phyloP scores from a whole-genome alignment of 1,284 basidiomycete genomes.

The Cutaneotrichosporon cyanovorans region DNA sequence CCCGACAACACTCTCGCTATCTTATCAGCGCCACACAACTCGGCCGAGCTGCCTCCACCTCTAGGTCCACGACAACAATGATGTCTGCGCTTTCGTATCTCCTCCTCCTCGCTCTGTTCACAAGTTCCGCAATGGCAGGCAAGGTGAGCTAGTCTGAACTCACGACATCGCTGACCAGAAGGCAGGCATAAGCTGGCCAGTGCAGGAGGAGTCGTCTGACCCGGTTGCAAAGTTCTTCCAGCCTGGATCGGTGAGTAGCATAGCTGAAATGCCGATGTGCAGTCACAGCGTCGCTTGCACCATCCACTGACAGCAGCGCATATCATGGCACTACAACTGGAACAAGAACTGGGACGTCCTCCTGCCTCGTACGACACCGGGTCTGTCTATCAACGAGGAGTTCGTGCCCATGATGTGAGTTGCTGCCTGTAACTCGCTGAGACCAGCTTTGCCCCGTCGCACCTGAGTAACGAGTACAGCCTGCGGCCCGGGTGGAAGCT shows the following conservation, averaged over 20 bases:
- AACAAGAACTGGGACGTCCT: slow-evolving; percentile 37
- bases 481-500: slow-evolving; percentile 26
- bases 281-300: no score
- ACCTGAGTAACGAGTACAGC: slow-evolving; percentile 26
- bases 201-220: slow-evolving; percentile 35
- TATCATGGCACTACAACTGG: slow-evolving; percentile 44
- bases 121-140: no score
- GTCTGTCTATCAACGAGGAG: slow-evolving; percentile 31
- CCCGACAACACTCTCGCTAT: no score
- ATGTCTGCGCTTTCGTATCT: no score
- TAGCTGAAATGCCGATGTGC: neutral
- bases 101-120: no score
- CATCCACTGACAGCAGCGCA: slow-evolving; percentile 12
- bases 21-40: no score
- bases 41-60: no score
- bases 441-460: slow-evolving; percentile 32
- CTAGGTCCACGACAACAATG: no score
- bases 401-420: slow-evolving; percentile 43
- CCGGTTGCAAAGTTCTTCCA: slow-evolving; percentile 37
- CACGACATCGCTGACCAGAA: slow-evolving; percentile 6
- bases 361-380: slow-evolving; percentile 26
- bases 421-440: neutral
- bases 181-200: slow-evolving; percentile 40
- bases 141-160: no score
- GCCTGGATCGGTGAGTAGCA: slow-evolving; percentile 26